These are phyloP conservation scores for Panus rudis DNA, from an alignment of 768 basidiomycete species.

Conservation along the genomic window DNA sequence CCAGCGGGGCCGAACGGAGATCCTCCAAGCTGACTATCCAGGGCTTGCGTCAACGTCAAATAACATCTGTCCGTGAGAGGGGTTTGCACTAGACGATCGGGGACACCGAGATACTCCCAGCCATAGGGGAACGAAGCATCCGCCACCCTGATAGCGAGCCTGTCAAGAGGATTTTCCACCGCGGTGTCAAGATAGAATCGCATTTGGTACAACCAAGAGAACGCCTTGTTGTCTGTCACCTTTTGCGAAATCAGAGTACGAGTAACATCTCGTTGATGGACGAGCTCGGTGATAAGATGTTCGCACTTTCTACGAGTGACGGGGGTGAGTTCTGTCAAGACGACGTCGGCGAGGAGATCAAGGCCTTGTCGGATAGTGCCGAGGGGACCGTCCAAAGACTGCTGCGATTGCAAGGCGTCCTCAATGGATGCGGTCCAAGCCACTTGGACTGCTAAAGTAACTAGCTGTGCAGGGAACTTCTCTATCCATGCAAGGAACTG, in stretches of 20 bases:
- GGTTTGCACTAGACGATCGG: conserved; percentile 95
- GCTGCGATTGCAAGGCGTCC: conserved; percentile 46
- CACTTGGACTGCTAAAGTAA: conserved; percentile 91
- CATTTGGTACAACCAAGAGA: conserved; percentile 97
- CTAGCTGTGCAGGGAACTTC: conserved; percentile 91
- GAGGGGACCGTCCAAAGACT: conserved; percentile 58
- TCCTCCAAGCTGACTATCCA: conserved; percentile 92
- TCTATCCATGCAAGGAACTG: conserved; percentile 88
- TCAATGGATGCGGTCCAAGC: conserved; percentile 91
- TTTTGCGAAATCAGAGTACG: conserved; percentile 67
- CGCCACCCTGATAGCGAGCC: conserved; percentile 76
- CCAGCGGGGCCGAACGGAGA: conserved; percentile 98
- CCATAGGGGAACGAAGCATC: conserved; percentile 94
- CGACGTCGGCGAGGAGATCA: conserved; percentile 94
- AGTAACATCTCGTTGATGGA: conserved; percentile 94
- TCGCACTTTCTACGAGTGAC: conserved; percentile 98
- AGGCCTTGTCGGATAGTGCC: conserved; percentile 74
- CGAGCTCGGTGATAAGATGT: conserved; percentile 96
- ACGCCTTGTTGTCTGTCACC: conserved; percentile 59
- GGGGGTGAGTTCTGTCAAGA: conserved; percentile 79
- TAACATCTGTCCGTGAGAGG: conserved; percentile 97
- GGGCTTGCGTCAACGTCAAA: conserved; percentile 90
- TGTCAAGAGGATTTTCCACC: conserved; percentile 70
- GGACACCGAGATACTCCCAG: conserved; percentile 97
- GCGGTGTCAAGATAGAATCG: conserved; percentile 84